Evolutionary conservation across 768 basidiomycete species (phyloP), one percentile per base, ranked within the genome.

Genomic region (Russula abietina): DNA sequence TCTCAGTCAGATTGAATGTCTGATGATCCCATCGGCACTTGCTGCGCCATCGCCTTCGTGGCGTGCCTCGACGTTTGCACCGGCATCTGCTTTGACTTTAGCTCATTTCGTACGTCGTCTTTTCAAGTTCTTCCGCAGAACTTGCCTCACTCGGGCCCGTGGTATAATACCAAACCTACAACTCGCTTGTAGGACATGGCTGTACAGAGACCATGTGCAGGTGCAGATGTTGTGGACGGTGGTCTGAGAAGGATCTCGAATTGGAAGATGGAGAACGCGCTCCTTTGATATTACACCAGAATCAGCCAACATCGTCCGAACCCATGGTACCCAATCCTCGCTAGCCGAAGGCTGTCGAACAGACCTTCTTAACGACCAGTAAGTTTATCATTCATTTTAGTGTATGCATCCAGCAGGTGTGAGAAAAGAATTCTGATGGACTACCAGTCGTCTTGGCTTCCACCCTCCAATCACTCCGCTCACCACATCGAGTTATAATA

Each of bases 51-150:
- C n/a, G 62, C 58, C 5, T 0, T 46, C 5, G 3, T 60, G 6
- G 62, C 65, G 1, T 64, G 65, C 10, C 45, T 65, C 12, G 62
- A 66, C 4, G 30, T 66, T 9, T 66, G 41, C 58, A 28, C 43
- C 4, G 65, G 58, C 16, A 14, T 66, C 32, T 66, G 65, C 50
- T 22, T 60, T 22, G 65, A 66, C 55, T 66, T 57, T 55, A 49
- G 45, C 17, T 49, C 65, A 11, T 1, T 48, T 14, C 58, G 65
- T 66, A n/a, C 49, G 65, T 65, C 39, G n/a, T n/a, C 43, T 33
- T 28, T 46, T 12, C 39, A 9, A 11, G 10, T 33, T 33, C 28
- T 41, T n/a, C n/a, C n/a, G n/a, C n/a, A n/a, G n/a, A n/a, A 10
- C 49, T 17, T 5, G 22, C 24, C 55, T 43, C 26, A 30, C 41